A percentile compares a stretch with the other conserved stretches of the same genome.
phyloP scores from a whole-genome alignment of 306 rosid genomes.

The Canavalia gladiata region DNA sequence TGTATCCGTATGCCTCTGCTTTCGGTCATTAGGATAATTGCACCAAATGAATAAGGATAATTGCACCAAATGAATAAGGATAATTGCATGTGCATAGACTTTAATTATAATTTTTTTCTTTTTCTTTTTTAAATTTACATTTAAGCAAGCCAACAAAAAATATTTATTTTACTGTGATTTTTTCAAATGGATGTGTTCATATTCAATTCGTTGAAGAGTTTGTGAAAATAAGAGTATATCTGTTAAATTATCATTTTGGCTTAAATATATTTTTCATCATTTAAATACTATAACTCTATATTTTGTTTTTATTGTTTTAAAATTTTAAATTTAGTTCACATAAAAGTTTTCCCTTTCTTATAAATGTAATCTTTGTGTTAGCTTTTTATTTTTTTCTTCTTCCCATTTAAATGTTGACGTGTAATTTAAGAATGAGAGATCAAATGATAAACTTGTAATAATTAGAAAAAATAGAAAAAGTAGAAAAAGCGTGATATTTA shows the following conservation, averaged over 20 bases:
- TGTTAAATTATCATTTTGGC: background rate
- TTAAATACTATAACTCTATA: too few species aligned
- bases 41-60: too few species aligned
- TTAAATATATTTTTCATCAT: background rate
- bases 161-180: background rate
- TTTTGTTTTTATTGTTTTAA: too few species aligned
- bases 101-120: too few species aligned
- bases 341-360: background rate
- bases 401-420: background rate
- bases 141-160: background rate
- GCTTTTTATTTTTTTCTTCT: background rate
- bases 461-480: too few species aligned
- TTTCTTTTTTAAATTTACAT: too few species aligned
- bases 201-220: background rate
- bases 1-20: conserved; percentile 31
- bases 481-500: background rate
- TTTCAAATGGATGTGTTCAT: background rate
- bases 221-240: background rate
- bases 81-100: background rate
- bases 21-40: conserved; percentile 26
- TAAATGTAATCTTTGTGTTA: too few species aligned
- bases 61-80: background rate
- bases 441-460: too few species aligned
- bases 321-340: too few species aligned
- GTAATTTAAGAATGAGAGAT: too few species aligned